phyloP scores from a whole-genome alignment of 345 rosid genomes.

The Theobroma cacao region DNA sequence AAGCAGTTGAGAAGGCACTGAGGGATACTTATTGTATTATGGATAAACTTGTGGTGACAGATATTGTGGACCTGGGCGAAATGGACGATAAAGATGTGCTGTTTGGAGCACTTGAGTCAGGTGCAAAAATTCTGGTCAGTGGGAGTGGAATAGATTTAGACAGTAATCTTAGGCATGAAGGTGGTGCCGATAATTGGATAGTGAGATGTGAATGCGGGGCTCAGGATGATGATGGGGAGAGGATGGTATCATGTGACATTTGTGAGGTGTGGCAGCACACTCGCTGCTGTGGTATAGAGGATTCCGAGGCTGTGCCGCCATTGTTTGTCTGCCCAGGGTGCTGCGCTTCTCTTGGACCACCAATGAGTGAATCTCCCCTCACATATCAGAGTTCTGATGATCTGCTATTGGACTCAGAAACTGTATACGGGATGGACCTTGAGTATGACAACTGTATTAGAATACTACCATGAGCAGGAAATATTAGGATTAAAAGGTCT shows the following conservation, averaged over 20 bases:
- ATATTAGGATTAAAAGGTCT: not conserved
- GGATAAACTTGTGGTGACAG: conserved; percentile 48
- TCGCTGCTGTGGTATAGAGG: conserved; percentile 69
- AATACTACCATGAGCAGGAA: not conserved
- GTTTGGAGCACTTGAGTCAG: conserved; percentile 49
- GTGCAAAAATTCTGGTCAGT: conserved; percentile 45
- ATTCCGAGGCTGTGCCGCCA: conserved; percentile 63
- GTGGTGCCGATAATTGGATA: conserved; percentile 76
- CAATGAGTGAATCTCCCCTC: conserved; percentile 29
- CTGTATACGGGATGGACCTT: conserved; percentile 10
- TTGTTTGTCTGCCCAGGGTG: conserved; percentile 69
- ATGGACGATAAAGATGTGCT: conserved; percentile 45
- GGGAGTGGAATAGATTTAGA: conserved; percentile 50
- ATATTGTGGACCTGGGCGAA: conserved; percentile 46
- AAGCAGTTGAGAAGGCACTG: conserved; percentile 49
- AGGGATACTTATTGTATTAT: conserved; percentile 69
- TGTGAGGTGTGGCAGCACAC: conserved; percentile 96
- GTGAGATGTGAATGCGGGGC: conserved; percentile 77
- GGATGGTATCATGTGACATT: conserved; percentile 83
- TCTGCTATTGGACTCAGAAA: conserved; percentile 26
- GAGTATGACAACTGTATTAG: conserved; percentile 5
- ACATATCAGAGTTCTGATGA: conserved; percentile 29
- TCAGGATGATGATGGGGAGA: conserved; percentile 85
- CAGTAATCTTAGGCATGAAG: conserved; percentile 46
- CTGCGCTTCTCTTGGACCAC: conserved; percentile 47